A percentile compares a stretch with the other conserved stretches of the same genome.
phyloP scores from a whole-genome alignment of 768 basidiomycete species.

The Suillus subalutaceus region DNA sequence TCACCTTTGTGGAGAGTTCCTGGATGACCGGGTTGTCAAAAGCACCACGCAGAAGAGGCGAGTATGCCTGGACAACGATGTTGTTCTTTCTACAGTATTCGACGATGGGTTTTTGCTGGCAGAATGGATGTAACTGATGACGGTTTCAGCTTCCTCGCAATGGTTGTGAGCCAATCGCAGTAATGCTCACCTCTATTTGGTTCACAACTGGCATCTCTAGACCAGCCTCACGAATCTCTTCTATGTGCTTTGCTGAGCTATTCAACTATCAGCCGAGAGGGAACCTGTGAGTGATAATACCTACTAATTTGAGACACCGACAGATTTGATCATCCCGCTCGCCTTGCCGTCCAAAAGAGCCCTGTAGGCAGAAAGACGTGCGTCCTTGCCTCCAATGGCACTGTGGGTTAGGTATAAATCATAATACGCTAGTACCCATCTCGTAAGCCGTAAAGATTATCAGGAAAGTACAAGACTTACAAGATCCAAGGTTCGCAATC shows the following conservation, averaged over 20 bases:
- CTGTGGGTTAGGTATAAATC: constrained; percentile 77
- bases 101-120: constrained; percentile 40
- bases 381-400: constrained; percentile 56
- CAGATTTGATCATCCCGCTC: constrained; percentile 59
- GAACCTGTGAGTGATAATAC: constrained; percentile 20
- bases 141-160: neutral
- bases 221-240: constrained; percentile 66
- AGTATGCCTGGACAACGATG: constrained; percentile 45
- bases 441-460: neutral
- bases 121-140: constrained; percentile 33
- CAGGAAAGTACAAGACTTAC: constrained; percentile 34
- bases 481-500: constrained; percentile 51
- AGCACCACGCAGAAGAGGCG: constrained; percentile 35
- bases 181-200: constrained; percentile 64
- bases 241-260: constrained; percentile 65
- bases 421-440: constrained; percentile 46
- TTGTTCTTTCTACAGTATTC: constrained; percentile 38
- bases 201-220: constrained; percentile 68
- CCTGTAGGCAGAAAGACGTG: constrained; percentile 64
- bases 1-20: constrained; percentile 57
- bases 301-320: constrained; percentile 80
- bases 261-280: neutral
- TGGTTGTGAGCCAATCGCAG: no score
- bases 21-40: constrained; percentile 53
- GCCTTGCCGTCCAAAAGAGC: constrained; percentile 61